Percentiles rank a stretch among this genome's conserved stretches.
phyloP scores from a whole-genome alignment of 2,329 filamentous ascomycete genomes.

The Incumbomyces lentus region DNA sequence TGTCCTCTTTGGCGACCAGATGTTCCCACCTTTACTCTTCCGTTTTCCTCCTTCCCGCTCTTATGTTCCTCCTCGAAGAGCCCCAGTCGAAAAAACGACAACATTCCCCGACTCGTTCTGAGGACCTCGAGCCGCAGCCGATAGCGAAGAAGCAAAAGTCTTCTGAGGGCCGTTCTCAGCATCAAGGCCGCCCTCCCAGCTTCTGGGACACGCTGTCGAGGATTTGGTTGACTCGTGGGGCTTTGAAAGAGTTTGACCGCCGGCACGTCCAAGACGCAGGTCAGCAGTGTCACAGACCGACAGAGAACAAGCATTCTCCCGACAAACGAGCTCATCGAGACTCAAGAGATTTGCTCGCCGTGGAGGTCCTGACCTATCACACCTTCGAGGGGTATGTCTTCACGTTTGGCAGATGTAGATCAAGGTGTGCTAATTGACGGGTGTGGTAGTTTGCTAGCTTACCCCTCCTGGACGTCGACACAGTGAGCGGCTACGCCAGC shows the following conservation, averaged over 20 bases:
- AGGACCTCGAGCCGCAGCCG: slow-evolving; percentile 1
- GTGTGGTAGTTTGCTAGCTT: slow-evolving; percentile 7
- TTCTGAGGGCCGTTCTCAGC: background rate
- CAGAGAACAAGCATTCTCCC: too few species aligned
- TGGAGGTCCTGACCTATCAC: slow-evolving; percentile 11
- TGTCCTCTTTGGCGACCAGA: background rate
- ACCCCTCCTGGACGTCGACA: background rate
- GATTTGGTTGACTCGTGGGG: slow-evolving; percentile 7
- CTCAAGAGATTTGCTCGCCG: slow-evolving; percentile 13
- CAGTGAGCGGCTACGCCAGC: slow-evolving; percentile 6
- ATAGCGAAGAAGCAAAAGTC: background rate
- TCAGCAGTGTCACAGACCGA: background rate
- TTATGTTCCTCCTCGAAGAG: slow-evolving; percentile 11
- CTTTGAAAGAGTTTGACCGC: slow-evolving; percentile 14
- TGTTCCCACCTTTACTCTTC: slow-evolving; percentile 10
- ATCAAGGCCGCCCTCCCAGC: background rate
- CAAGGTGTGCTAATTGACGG: background rate
- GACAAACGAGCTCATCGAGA: background rate
- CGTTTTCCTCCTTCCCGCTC: slow-evolving; percentile 14
- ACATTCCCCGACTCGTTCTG: slow-evolving; percentile 4
- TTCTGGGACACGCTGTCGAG: slow-evolving; percentile 15
- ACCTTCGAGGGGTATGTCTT: slow-evolving; percentile 14
- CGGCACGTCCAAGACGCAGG: slow-evolving; percentile 4
- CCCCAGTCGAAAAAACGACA: slow-evolving; percentile 10
- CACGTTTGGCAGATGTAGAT: background rate